Conservation (phyloP, 2,329 filamentous ascomycete species). For the Podosphaera fusca region DNA sequence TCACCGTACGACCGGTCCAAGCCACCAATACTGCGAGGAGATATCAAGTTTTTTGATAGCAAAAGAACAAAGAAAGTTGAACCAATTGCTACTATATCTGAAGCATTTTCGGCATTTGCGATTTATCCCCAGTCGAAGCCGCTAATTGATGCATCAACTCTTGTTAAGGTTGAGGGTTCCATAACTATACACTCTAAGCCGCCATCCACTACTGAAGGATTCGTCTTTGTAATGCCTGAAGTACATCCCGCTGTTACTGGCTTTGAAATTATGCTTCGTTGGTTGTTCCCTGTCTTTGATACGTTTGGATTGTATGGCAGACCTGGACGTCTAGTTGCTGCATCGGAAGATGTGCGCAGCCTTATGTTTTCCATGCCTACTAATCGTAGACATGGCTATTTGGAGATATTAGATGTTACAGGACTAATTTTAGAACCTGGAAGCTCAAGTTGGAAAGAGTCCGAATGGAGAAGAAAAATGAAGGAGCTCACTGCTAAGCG, state of each 20-base stretch:
- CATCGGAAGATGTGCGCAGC: slow-evolving; percentile 64
- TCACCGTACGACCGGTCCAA: slow-evolving; percentile 60
- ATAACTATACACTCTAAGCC: slow-evolving; percentile 70
- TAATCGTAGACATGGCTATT: slow-evolving; percentile 66
- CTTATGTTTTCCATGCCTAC: slow-evolving; percentile 97
- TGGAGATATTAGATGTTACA: slow-evolving; percentile 72
- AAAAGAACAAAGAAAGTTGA: slow-evolving; percentile 73
- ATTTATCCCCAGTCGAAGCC: slow-evolving; percentile 91
- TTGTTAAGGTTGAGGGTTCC: slow-evolving; percentile 80
- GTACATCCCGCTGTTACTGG: slow-evolving; percentile 74
- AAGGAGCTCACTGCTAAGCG: slow-evolving; percentile 70
- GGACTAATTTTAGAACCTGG: slow-evolving; percentile 57
- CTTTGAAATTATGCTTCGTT: slow-evolving; percentile 86
- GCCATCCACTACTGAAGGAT: slow-evolving; percentile 63
- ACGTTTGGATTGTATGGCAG: slow-evolving; percentile 80
- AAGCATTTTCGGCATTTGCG: slow-evolving; percentile 80
- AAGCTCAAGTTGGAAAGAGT: slow-evolving; percentile 57
- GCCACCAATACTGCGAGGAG: slow-evolving; percentile 48
- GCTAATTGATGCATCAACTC: slow-evolving; percentile 77
- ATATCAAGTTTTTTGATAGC: slow-evolving; percentile 87
- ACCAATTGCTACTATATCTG: slow-evolving; percentile 76
- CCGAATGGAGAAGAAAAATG: slow-evolving; percentile 70
- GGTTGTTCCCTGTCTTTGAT: slow-evolving; percentile 83
- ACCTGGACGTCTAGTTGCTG: slow-evolving; percentile 65
- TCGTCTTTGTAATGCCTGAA: slow-evolving; percentile 96